Evolutionary conservation across 192 early-diverging fungal species (phyloP).

Genomic region (Linnemannia schmuckeri): DNA sequence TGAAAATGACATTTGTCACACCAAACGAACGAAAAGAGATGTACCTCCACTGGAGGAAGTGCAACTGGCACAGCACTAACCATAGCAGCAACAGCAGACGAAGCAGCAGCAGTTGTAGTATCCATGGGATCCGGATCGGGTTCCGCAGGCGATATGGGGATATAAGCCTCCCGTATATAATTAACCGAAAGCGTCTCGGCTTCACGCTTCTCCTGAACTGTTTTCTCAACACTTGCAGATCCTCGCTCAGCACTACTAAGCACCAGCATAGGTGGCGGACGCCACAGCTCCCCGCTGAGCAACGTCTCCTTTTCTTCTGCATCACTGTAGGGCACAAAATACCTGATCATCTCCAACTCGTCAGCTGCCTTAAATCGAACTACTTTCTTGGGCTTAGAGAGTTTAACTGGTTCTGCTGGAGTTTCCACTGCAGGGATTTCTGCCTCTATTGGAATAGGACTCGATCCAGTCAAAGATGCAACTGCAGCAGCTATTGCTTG

Average conservation of each 20-base stretch:
- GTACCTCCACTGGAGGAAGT: background rate
- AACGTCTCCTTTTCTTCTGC: background rate
- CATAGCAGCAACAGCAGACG: background rate
- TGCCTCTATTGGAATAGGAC: background rate
- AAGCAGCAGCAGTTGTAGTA: background rate
- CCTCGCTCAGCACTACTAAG: conserved; percentile 10
- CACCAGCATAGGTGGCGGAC: conserved; percentile 5
- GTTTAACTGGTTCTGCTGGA: background rate
- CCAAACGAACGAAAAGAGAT: background rate
- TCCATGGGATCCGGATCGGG: conserved; percentile 23
- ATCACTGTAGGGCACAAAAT: background rate
- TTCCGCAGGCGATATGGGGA: conserved; percentile 42
- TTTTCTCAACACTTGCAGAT: conserved; percentile 21
- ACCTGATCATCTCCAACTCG: conserved; percentile 11
- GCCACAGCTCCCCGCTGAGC: conserved; percentile 21
- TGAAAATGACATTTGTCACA: too few species aligned
- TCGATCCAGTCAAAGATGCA: background rate
- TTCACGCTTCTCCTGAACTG: conserved; percentile 32
- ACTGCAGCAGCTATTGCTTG: background rate
- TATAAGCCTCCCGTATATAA: conserved; percentile 28
- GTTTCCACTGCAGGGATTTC: background rate
- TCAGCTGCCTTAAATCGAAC: conserved; percentile 27
- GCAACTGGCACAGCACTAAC: background rate
- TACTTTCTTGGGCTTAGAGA: conserved; percentile 9
- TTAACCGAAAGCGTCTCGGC: conserved; percentile 30